Base-by-base conservation (phyloP, 768 basidiomycete species). In the Lactarius sp. region DNA sequence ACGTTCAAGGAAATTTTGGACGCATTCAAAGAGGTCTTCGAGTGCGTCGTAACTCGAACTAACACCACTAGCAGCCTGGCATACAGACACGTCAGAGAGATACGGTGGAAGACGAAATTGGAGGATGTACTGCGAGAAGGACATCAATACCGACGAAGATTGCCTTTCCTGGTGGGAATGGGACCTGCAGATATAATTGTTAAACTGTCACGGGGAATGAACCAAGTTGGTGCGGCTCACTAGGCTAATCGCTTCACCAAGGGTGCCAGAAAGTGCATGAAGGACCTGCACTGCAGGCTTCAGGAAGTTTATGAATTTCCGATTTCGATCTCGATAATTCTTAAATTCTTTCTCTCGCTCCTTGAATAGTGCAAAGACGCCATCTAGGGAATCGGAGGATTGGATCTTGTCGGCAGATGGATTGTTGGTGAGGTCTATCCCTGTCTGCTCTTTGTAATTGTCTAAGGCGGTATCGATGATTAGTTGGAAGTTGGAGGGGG, bases 301-400 rank as follows among this genome's bases (percentile, higher is more conserved):
- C 6, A 64, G 20, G 27, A 37, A 42, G 20, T 42, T 50, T n/a
- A 64, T 64, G 36, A 64, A 36, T 20, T 36, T 59, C 7, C 52
- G 27, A 54, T 64, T 49, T 50, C 52, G 37, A 0, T 64, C 52
- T 47, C 62, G 57, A 41, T 54, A 64, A 46, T 65, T 54, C 42
- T 56, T 51, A 14, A 60, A 60, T 9, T 52, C 49, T 18, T 14
- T 65, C 14, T 31, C 59, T 37, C 55, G 42, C 10, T 65, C 34
- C 27, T 12, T 42, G 33, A 65, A 36, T 12, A 60, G 3, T n/a
- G 3, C 10, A 13, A 60, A 16, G 34, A 65, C 6, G 1, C 36
- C 49, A 12, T 65, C 53, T 7, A 34, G 39, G n/a, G 64, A 65
- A 16, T 44, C 3, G 18, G 22, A 56, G 20, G 9, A 7, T 44